Base-by-base conservation (phyloP, 2,329 filamentous ascomycete species). In the Calonectria crousiana region DNA sequence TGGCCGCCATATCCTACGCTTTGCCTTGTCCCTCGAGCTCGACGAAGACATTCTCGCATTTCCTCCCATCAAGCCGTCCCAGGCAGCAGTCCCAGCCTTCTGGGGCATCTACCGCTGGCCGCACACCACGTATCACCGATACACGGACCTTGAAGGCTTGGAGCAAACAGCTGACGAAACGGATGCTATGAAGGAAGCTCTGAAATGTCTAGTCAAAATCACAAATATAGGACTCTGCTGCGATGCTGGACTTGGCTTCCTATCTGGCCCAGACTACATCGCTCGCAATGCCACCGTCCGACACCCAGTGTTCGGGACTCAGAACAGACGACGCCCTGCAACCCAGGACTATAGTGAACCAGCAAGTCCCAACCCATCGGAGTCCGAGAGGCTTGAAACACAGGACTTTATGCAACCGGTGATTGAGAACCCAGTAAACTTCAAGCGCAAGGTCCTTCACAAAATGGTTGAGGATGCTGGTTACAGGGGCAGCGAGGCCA, bases 21-120 rank as follows among this genome's bases (percentile, higher is more conserved):
- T 93, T 78, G 93, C 92, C 6, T 89, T 95, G 80, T 92, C 91
- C 30, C 91, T 94, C 74, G 93, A 94, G 78, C 87, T 94, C n/a
- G 89, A 90, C 70, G 90, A 93, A 79, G 82, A 84, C 49, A 84
- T 84, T 18, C 80, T 89, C 14, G 84, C 85, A 16, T 83, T 85
- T 30, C 91, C 92, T 10, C 90, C 90, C 1, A 78, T 86, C n/a
- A 93, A 93, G 78, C 85, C 86, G 6, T 84, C 87, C 9, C 90
- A 91, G 41, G 86, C 91, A 75, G 86, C 87, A 30, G 84, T 91
- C 36, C 85, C 87, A 4, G 87, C 90, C 47, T 93, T 92, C 77
- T 93, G 92, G 89, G 92, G 92, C 6, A 85, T 88, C 8, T 94
- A 93, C 78, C 87, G 89, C 64, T 94, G 92, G 92, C 92, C 92